Evolutionary conservation across 1,284 basidiomycete genomes (phyloP).

Genomic region (Mixia osmundae): DNA sequence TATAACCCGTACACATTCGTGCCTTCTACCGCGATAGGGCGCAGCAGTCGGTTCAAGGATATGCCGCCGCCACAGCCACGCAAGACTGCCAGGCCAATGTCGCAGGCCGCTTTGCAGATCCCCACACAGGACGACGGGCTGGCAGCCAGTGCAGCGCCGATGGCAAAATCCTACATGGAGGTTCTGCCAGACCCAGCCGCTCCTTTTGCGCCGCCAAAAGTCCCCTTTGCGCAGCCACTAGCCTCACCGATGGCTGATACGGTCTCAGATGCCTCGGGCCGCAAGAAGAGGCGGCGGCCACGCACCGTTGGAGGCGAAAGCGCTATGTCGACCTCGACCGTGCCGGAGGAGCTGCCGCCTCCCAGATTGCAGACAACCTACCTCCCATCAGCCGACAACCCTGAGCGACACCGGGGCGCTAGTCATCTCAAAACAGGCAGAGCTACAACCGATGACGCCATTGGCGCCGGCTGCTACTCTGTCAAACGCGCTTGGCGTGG

Average conservation of each 20-base stretch:
- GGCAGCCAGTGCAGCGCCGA: background rate
- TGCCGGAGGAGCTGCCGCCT: background rate
- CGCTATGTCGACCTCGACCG: background rate
- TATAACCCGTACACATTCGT: too few species aligned
- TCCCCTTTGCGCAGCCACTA: background rate
- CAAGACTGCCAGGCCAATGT: too few species aligned
- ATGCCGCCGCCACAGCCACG: too few species aligned
- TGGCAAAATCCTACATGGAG: background rate
- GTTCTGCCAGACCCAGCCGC: background rate
- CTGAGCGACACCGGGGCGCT: slow-evolving; percentile 7
- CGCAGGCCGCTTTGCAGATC: too few species aligned
- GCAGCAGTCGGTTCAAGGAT: too few species aligned
- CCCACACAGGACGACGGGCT: too few species aligned
- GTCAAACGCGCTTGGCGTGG: slow-evolving; percentile 4
- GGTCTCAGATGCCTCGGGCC: background rate
- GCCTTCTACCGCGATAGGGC: too few species aligned
- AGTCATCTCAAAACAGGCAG: slow-evolving; percentile 1
- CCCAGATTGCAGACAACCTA: background rate
- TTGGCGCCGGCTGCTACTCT: background rate
- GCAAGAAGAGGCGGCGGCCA: too few species aligned
- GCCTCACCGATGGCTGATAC: too few species aligned
- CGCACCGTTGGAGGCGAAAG: too few species aligned
- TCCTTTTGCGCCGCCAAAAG: background rate
- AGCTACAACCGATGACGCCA: background rate
- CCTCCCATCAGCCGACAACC: slow-evolving; percentile 7